Evolutionary conservation across 208 protist genomes (phyloP).

Genomic region (Naegleria fowleri): DNA sequence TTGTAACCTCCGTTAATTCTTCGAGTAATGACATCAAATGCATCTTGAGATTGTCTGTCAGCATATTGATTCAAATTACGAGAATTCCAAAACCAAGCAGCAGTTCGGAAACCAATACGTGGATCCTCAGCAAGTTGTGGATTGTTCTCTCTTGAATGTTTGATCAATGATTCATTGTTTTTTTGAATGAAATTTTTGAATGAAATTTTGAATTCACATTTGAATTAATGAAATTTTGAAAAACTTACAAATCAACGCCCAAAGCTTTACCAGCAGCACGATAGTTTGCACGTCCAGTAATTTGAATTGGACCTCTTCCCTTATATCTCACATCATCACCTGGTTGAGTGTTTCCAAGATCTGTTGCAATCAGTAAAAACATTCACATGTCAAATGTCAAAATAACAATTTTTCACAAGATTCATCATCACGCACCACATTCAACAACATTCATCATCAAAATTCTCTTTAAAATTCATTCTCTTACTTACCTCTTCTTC

Average conservation of each 20-base stretch:
- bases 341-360: constrained; percentile 37
- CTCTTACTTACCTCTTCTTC: constrained; percentile 23
- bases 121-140: constrained; percentile 15
- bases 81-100: constrained; percentile 34
- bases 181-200: too few species aligned
- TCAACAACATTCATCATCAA: too few species aligned
- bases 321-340: constrained; percentile 37
- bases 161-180: too few species aligned
- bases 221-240: too few species aligned
- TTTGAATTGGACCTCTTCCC: constrained; percentile 37
- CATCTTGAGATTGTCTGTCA: constrained; percentile 4
- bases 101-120: constrained; percentile 25
- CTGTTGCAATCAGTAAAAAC: background rate
- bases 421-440: too few species aligned
- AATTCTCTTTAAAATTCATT: too few species aligned
- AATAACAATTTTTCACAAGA: too few species aligned
- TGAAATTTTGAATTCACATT: too few species aligned
- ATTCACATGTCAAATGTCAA: too few species aligned
- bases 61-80: constrained; percentile 31
- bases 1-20: constrained; percentile 39
- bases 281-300: constrained; percentile 39
- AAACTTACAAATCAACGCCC: constrained; percentile 23
- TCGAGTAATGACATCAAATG: constrained; percentile 27
- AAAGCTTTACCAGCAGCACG: constrained; percentile 26
- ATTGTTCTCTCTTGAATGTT: background rate